Evolutionary conservation across 345 rosid species (phyloP).

Genomic region (Alliaria petiolata): DNA sequence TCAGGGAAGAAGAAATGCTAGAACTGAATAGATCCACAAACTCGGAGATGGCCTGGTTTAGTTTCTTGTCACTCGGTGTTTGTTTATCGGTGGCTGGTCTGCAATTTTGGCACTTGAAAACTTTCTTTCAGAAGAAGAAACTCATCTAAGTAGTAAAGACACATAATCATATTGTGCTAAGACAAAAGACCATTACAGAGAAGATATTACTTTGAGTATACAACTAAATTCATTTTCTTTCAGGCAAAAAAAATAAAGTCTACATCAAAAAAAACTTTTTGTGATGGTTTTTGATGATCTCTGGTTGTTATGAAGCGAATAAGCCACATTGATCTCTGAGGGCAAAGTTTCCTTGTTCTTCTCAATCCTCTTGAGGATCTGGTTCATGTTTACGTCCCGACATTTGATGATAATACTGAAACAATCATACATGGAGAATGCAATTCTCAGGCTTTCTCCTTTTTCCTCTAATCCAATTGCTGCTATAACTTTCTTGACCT

Average conservation of each 20-base stretch:
- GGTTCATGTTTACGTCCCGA: conserved; percentile 68
- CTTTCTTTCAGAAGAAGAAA: conserved; percentile 27
- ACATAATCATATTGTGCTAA: not conserved
- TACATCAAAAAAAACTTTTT: too few relatives aligned
- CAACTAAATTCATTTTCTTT: not conserved
- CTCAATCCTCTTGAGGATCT: conserved; percentile 72
- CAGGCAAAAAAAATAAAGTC: too few relatives aligned
- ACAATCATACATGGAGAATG: not conserved
- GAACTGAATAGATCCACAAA: conserved; percentile 25
- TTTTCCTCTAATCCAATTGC: not conserved
- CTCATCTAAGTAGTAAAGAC: conserved; percentile 5
- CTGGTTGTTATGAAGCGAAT: conserved; percentile 35
- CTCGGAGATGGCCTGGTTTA: conserved; percentile 23
- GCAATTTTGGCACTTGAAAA: conserved; percentile 25
- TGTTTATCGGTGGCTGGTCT: conserved; percentile 30
- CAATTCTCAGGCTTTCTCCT: not conserved
- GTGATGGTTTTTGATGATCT: too few relatives aligned
- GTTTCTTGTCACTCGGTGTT: conserved; percentile 10
- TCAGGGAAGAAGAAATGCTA: conserved; percentile 24
- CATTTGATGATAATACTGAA: conserved; percentile 24
- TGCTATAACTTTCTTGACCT: not conserved
- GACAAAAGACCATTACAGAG: not conserved
- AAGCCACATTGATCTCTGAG: conserved; percentile 46
- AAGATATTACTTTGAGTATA: not conserved
- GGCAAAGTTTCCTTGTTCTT: conserved; percentile 31